Base-by-base conservation (phyloP, 2,329 filamentous ascomycete species). In the Bipolaris victoriae region DNA sequence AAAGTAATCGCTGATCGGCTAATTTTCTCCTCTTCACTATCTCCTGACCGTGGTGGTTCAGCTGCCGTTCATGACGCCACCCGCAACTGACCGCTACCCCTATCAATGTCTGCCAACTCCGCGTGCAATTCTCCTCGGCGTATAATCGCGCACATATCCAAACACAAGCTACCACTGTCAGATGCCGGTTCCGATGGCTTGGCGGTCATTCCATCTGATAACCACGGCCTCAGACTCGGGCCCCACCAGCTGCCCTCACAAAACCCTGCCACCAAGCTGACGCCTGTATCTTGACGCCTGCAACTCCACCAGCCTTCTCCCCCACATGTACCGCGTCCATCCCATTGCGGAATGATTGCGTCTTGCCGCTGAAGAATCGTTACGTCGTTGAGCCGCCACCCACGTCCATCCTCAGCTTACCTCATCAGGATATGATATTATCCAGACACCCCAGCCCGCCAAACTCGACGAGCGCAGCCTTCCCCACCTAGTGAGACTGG, bases 151-250 rank as follows among this genome's bases (percentile, higher is more conserved):
- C 51, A 45, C 5, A 7, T 44, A 13, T 55, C 50, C 33, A 49
- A 26, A 26, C 29, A 35, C 49, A 31, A 44, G 26, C 31, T 49
- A 24, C 58, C 44, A 33, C 36, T 39, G 47, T 55, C 18, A 35
- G 51, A 35, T 35, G 24, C 47, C 55, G 51, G 48, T 39, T 31
- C 36, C 50, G 54, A 49, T 20, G 22, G 24, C 49, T 57, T 44
- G 49, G 55, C 52, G 33, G 24, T 18, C 20, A 41, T 46, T 35
- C 48, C 58, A 61, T 61, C 58, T 61, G 58, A 61, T 61, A 61
- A 61, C 47, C 44, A 24, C 20, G 26, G 31, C 20, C 18, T 35
- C 33, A 37, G 43, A 20, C 24, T 35, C 29, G 43, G 29, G 39
- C 43, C 51, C 44, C 49, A 26, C 39, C 39, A 22, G 50, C n/a